Base-by-base conservation (phyloP, 2,329 filamentous ascomycete species). In the Colletotrichum liaoningense region DNA sequence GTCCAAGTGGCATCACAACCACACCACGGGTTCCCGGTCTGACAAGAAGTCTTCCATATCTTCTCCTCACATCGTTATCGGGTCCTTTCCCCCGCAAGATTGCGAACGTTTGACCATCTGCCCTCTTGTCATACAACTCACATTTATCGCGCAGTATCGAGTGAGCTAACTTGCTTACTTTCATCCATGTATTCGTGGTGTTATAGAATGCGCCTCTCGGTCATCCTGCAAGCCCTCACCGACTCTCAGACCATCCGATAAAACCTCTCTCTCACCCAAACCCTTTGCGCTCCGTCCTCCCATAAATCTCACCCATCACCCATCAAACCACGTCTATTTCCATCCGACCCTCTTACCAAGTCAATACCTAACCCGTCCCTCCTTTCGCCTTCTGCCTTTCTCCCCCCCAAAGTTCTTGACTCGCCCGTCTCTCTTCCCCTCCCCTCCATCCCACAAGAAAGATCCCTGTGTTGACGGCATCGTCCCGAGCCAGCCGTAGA, bases 221-320 rank as follows among this genome's bases (percentile, higher is more conserved):
- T 55, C 52, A 55, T 26, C 52, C 46, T 22, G 7, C 19, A 49
- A 22, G 42, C 42, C 24, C 33, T 57, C 24, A 46, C 30, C 38
- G 63, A 64, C 70, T 49, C 70, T 64, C 69, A 59, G 66, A 73
- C 66, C 70, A 55, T 69, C 66, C 26, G 42, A 56, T 60, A 12
- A 38, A 55, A 19, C 59, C 59, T 38, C 59, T 26, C 26, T 38
- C 52, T 55, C 60, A 64, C 42, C 67, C 38, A 11, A 14, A 30
- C 33, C 30, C 60, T 69, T 63, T 54, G 19, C 66, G 16, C 28
- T 4, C 33, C 46, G 38, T 56, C 22, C 57, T 42, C 22, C 35
- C 57, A 60, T 35, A 42, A 8, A 42, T 56, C 24, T 63, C 30
- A 65, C n/a, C 63, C 33, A 42, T 64, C 49, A 63, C n/a, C 38